Base-by-base conservation (phyloP, 2,329 filamentous ascomycete genomes). In the Rhexocercosporidium sp. region DNA sequence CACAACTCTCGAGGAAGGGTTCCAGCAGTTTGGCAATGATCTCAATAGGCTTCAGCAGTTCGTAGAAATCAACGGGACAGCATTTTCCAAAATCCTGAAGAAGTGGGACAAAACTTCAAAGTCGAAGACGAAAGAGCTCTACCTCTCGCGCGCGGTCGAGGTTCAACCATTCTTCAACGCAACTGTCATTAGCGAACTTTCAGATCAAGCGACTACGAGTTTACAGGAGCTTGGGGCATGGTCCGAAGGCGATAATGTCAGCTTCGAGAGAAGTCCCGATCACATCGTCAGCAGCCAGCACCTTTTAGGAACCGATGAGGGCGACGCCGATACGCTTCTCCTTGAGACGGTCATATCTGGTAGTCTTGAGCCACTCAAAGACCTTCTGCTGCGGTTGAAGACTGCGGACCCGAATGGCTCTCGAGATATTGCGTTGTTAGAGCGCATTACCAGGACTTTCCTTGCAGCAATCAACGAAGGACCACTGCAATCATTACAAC, bases 71-170 rank as follows among this genome's bases (percentile, higher is more conserved):
- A 99, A 99, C 78, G 95, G 96, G 76, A 97, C 93, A 1, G 96
- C 94, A 18, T 97, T 98, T 79, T 97, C 95, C 31, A 99, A 99
- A 80, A 99, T 99, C 67, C 83, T 99, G 71, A 99, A 99, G 82
- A 99, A 99, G 87, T 99, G 96, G 96, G 96, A 99, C 82, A 99
- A 99, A 86, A 97, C 94, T 1, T 97, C 95, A 73, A 99, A 98
- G 85, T 98, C 95, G 61, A 95, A 95, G 79, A 97, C 96, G 67
- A 99, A 99, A 80, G 96, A 98, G 81, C 87, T 98, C 47, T 99
- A 98, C 78, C 89, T 99, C 41, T 96, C 96, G 11, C 88, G 96
- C 68, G 96, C 96, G 9, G 95, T 99, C 70, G 96, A 99, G 79
- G 94, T 98, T 8, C 96, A 98, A 76, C 96, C 96, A 7, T 98